These are phyloP conservation scores for Aspergillus kassunensis DNA, from an alignment of 495 filamentous ascomycete species.

Conservation along the genomic window DNA sequence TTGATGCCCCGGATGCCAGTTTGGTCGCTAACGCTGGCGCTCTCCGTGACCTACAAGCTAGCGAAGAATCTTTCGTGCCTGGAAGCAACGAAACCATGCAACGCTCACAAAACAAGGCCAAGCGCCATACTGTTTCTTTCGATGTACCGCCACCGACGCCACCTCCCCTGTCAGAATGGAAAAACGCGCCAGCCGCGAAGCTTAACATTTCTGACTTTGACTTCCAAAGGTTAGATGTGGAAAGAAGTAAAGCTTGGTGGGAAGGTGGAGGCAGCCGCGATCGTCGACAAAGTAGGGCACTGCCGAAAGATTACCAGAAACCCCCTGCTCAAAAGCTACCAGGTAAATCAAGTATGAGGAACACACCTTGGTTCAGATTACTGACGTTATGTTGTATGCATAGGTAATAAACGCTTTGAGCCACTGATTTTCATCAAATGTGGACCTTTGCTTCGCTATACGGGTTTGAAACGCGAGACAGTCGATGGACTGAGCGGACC, in stretches of 20 bases:
- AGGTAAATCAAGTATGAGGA: slow-evolving; percentile 25
- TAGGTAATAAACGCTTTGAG: slow-evolving; percentile 67
- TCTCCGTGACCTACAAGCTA: slow-evolving; percentile 14
- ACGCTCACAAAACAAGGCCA: slow-evolving; percentile 31
- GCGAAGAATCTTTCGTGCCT: slow-evolving; percentile 16
- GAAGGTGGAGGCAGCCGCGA: slow-evolving; percentile 31
- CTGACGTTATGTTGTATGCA: slow-evolving; percentile 22
- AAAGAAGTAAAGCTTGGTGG: slow-evolving; percentile 46
- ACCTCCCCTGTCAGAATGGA: slow-evolving; percentile 45
- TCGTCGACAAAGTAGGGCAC: slow-evolving; percentile 40
- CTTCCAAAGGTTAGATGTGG: slow-evolving; percentile 38
- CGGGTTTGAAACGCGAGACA: slow-evolving; percentile 57
- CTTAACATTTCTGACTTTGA: slow-evolving; percentile 38
- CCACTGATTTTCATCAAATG: slow-evolving; percentile 82
- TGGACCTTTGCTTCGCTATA: slow-evolving; percentile 85
- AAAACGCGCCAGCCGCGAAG: slow-evolving; percentile 32
- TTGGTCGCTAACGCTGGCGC: slow-evolving; percentile 2
- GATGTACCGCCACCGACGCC: slow-evolving; percentile 47
- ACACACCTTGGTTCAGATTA: not conserved
- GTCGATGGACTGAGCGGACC: slow-evolving; percentile 35
- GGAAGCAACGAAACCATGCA: slow-evolving; percentile 19
- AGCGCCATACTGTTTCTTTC: slow-evolving; percentile 44
- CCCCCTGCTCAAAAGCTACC: slow-evolving; percentile 34
- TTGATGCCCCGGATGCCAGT: not conserved
- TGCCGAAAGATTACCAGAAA: slow-evolving; percentile 39